Evolutionary conservation across 306 rosid species (phyloP).

Genomic region (Clitoria ternatea): DNA sequence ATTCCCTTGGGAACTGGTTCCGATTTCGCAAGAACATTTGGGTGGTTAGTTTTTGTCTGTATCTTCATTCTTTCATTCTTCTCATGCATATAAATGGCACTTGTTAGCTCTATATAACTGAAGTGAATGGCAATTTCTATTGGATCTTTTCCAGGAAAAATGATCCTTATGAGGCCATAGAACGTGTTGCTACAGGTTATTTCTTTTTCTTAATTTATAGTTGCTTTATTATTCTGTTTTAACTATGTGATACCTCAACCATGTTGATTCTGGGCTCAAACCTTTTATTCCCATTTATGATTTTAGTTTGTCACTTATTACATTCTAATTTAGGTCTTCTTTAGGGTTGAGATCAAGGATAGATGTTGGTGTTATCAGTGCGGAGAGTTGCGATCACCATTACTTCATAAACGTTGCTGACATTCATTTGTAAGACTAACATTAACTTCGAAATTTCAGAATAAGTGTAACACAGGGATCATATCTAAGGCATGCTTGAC

Average conservation of each 20-base stretch:
- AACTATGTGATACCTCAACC: neutral
- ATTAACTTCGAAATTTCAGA: conserved; percentile 32
- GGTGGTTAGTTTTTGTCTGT: conserved; percentile 50
- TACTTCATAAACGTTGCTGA: conserved; percentile 93
- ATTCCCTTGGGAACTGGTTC: conserved; percentile 97
- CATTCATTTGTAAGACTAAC: conserved; percentile 82
- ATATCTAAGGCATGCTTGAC: conserved; percentile 3
- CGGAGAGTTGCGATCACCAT: conserved; percentile 53
- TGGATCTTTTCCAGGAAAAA: conserved; percentile 59
- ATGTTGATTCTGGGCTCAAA: conserved; percentile 3
- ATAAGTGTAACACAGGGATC: conserved; percentile 11
- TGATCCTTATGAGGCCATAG: conserved; percentile 80
- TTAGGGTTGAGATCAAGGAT: conserved; percentile 72
- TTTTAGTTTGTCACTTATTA: conserved; percentile 20
- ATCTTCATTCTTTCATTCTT: conserved; percentile 9
- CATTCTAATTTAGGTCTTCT: conserved; percentile 27
- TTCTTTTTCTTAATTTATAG: neutral
- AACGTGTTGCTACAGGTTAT: conserved; percentile 71
- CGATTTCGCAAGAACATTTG: conserved; percentile 84
- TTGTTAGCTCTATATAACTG: conserved; percentile 8
- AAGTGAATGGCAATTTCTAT: conserved; percentile 21
- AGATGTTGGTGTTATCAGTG: conserved; percentile 71
- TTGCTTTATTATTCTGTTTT: conserved; percentile 1
- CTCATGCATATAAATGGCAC: neutral
- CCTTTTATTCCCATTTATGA: neutral